A percentile compares a stretch with the other conserved stretches of the same genome.
Evolutionary conservation across 2,329 filamentous ascomycete species (phyloP).

Genomic region (Rasamsonia emersonii): DNA sequence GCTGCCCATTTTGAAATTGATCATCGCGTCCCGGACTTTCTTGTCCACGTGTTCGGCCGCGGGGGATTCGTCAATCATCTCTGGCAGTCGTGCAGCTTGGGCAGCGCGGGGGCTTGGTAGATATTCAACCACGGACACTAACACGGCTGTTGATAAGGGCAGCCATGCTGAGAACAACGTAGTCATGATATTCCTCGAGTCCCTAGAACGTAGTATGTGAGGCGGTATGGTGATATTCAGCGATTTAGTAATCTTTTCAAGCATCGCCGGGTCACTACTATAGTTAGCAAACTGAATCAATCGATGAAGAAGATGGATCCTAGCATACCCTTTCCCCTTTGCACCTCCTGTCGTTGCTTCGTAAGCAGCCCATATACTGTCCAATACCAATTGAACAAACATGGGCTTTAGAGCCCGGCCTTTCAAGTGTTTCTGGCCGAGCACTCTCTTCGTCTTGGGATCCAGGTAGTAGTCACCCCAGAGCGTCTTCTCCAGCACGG

Average conservation of each 20-base stretch:
- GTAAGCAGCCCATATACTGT: conserved; percentile 94
- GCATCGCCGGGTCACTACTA: conserved; percentile 60
- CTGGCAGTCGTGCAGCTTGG: conserved; percentile 71
- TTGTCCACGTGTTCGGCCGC: conserved; percentile 63
- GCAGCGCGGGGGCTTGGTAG: conserved; percentile 75
- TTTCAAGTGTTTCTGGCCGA: conserved; percentile 86
- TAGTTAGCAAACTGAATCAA: conserved; percentile 24
- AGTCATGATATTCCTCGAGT: conserved; percentile 73
- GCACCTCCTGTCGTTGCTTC: conserved; percentile 77
- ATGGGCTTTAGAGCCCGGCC: conserved; percentile 87
- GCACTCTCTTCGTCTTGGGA: conserved; percentile 89
- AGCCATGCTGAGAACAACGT: conserved; percentile 86
- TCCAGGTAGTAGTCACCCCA: conserved; percentile 98
- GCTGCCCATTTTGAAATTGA: conserved; percentile 62
- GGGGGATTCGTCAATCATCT: conserved; percentile 69
- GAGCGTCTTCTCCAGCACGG: conserved; percentile 79
- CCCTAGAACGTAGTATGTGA: conserved; percentile 75
- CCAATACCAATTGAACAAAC: conserved; percentile 93
- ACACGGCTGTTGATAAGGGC: conserved; percentile 79
- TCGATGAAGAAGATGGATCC: conserved; percentile 15
- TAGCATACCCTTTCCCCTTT: conserved; percentile 67
- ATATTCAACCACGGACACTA: conserved; percentile 91
- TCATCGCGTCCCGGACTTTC: conserved; percentile 68
- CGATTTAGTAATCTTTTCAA: conserved; percentile 94
- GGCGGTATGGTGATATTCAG: conserved; percentile 73